phyloP scores from a whole-genome alignment of 768 basidiomycete species.

The Mrakia gelida region DNA sequence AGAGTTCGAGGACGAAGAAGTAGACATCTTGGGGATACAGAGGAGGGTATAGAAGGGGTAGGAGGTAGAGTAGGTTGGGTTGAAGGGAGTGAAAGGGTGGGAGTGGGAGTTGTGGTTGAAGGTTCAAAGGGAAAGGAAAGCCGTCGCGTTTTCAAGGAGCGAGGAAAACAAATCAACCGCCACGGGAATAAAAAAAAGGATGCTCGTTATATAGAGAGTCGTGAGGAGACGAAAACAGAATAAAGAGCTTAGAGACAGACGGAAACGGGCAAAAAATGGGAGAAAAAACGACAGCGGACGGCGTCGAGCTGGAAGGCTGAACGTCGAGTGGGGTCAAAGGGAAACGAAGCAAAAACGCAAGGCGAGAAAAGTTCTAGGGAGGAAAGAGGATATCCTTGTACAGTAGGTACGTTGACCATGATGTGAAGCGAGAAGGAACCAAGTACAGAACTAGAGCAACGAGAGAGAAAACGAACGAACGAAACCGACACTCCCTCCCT shows the following conservation, averaged over 20 bases:
- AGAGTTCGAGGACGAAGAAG: slow-evolving; percentile 28
- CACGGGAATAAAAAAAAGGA: no score
- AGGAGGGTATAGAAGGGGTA: not conserved
- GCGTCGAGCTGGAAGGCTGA: not conserved
- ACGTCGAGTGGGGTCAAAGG: not conserved
- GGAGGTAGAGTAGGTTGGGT: not conserved
- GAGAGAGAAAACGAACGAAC: not conserved
- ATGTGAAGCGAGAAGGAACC: not conserved
- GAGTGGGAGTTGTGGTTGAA: no score
- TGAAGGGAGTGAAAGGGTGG: not conserved
- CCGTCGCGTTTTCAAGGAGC: no score
- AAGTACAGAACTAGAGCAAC: not conserved
- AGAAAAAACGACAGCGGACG: not conserved
- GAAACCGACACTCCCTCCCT: no score
- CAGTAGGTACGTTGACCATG: not conserved
- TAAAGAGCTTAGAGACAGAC: not conserved
- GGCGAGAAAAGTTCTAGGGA: not conserved
- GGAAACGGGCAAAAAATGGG: not conserved
- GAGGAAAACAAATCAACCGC: not conserved
- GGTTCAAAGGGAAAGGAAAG: no score
- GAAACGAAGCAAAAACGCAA: not conserved
- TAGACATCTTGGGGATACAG: slow-evolving; percentile 25
- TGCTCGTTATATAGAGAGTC: not conserved
- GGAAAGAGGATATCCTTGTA: not conserved
- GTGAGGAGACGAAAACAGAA: no score